Evolutionary conservation across 805 yeast species (phyloP).

Genomic region (Jamesozyma rosinii): DNA sequence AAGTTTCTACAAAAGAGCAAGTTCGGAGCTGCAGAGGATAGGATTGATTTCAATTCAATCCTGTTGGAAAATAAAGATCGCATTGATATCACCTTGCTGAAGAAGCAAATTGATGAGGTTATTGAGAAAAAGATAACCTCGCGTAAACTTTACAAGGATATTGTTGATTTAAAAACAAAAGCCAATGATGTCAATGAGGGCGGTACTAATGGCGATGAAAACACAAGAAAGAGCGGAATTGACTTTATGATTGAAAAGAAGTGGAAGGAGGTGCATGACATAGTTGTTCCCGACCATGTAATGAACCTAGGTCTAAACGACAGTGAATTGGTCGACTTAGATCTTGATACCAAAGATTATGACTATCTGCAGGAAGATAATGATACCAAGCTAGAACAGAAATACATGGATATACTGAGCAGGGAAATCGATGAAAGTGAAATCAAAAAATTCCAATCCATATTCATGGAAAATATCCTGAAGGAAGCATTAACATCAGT

Average conservation of each 20-base stretch:
- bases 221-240: constrained; percentile 12
- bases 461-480: not conserved
- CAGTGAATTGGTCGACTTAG: constrained; percentile 39
- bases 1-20: constrained; percentile 56
- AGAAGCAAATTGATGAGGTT: constrained; percentile 33
- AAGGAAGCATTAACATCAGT: not conserved
- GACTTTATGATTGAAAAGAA: constrained; percentile 31
- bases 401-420: constrained; percentile 23
- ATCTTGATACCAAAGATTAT: constrained; percentile 26
- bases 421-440: constrained; percentile 16
- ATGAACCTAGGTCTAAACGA: constrained; percentile 43
- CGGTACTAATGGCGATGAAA: constrained; percentile 6
- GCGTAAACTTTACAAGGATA: constrained; percentile 26
- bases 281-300: constrained; percentile 34
- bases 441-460: constrained; percentile 17
- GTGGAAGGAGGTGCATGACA: constrained; percentile 38
- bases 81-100: constrained; percentile 25
- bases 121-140: constrained; percentile 32
- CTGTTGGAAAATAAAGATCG: constrained; percentile 19
- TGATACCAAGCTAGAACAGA: constrained; percentile 23
- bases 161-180: constrained; percentile 19
- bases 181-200: constrained; percentile 8
- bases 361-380: constrained; percentile 14
- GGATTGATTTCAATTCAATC: constrained; percentile 39
- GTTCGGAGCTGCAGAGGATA: constrained; percentile 30